A percentile compares a stretch with the other conserved stretches of the same genome.
Evolutionary conservation across 1,139 yeast species (phyloP).

Genomic region (Pichia sp.): DNA sequence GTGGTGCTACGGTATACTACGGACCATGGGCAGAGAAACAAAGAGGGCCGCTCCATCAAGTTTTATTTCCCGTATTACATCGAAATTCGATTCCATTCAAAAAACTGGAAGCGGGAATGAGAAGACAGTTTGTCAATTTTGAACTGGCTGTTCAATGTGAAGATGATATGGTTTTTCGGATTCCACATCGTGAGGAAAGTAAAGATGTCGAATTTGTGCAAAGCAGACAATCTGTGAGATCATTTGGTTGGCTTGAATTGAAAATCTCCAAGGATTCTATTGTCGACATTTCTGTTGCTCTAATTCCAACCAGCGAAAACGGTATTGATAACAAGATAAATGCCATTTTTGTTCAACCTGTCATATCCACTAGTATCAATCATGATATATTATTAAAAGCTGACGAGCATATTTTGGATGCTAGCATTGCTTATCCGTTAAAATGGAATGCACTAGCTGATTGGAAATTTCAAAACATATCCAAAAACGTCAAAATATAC

Average conservation of each 20-base stretch:
- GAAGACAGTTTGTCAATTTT: conserved; percentile 50
- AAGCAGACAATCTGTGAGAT: conserved; percentile 28
- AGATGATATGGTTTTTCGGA: conserved; percentile 59
- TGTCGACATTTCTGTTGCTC: conserved; percentile 39
- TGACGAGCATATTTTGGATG: conserved; percentile 45
- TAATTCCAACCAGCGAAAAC: conserved; percentile 37
- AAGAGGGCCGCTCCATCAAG: conserved; percentile 52
- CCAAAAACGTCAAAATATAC: conserved; percentile 51
- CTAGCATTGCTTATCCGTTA: conserved; percentile 61
- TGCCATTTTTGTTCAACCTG: conserved; percentile 47
- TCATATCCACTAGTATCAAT: conserved; percentile 75
- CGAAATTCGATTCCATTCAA: conserved; percentile 46
- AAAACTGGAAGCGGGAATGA: conserved; percentile 37
- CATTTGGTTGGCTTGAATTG: conserved; percentile 93
- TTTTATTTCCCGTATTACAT: conserved; percentile 62
- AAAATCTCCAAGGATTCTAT: conserved; percentile 49
- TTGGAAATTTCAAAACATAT: conserved; percentile 55
- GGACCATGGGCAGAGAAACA: conserved; percentile 98
- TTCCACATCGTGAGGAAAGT: conserved; percentile 80
- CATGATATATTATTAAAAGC: conserved; percentile 74
- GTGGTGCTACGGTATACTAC: conserved; percentile 63
- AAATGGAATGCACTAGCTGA: conserved; percentile 71
- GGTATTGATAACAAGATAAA: conserved; percentile 55
- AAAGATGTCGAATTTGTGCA: conserved; percentile 39
- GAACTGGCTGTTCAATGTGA: conserved; percentile 45